Evolutionary conservation across 768 basidiomycete genomes (phyloP).

Genomic region (Podaxis sp.): DNA sequence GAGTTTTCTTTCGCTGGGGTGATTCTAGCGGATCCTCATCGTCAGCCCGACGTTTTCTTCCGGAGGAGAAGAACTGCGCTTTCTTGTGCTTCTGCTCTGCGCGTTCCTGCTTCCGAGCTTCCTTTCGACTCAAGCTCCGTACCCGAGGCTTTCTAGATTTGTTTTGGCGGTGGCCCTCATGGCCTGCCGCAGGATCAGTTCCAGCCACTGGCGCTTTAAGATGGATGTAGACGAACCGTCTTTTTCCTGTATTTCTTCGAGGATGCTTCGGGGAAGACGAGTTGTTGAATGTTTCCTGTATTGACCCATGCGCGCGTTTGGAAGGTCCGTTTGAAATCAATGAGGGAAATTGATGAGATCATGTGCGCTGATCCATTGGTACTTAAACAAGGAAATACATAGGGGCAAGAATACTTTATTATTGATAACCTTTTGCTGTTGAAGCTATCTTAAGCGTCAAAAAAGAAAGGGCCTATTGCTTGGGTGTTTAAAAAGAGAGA

Average conservation of each 20-base stretch:
- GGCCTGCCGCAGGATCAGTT: neutral
- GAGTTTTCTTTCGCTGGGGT: conserved; percentile 51
- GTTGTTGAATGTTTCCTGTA: conserved; percentile 7
- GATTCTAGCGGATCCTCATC: conserved; percentile 45
- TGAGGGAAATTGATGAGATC: neutral
- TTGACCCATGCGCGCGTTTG: neutral
- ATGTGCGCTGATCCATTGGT: neutral
- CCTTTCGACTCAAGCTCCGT: conserved; percentile 47
- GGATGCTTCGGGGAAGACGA: conserved; percentile 2
- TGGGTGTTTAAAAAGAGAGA: neutral
- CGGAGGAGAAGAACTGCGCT: conserved; percentile 53
- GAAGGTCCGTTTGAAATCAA: neutral
- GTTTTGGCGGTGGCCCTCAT: neutral
- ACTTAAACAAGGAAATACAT: conserved; percentile 11
- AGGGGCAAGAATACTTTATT: too few relatives aligned
- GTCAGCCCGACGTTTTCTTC: conserved; percentile 38
- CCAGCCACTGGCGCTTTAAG: too few relatives aligned
- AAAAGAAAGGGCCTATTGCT: neutral
- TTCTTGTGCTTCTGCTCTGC: conserved; percentile 59
- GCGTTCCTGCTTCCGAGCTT: conserved; percentile 64
- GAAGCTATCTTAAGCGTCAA: neutral
- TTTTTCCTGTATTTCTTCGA: conserved; percentile 8
- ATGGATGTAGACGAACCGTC: neutral
- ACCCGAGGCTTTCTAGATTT: conserved; percentile 1
- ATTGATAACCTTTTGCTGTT: neutral